Conservation (phyloP, 1,139 yeast genomes). For the Hyphopichia buzzinii region DNA sequence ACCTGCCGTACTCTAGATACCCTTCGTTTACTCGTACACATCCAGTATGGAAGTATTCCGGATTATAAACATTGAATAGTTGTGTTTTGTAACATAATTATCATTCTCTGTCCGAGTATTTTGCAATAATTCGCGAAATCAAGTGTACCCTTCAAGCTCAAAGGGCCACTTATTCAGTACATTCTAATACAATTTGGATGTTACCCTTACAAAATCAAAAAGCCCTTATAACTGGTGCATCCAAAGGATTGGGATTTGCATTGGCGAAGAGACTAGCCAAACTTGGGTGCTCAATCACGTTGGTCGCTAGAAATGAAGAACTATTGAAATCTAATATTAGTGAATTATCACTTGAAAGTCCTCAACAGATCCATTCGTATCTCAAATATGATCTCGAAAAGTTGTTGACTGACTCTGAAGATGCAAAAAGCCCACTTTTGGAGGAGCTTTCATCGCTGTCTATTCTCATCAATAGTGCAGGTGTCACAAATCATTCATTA, state of each 20-base stretch:
- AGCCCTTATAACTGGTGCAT: constrained; percentile 81
- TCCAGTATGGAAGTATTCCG: too few species aligned
- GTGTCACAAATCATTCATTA: constrained; percentile 63
- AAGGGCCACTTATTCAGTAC: too few species aligned
- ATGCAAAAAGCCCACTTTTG: constrained; percentile 9
- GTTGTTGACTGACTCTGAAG: constrained; percentile 4
- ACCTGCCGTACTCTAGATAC: too few species aligned
- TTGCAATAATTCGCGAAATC: too few species aligned
- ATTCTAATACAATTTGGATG: too few species aligned
- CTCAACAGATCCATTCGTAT: constrained; percentile 45
- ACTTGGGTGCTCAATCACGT: constrained; percentile 60
- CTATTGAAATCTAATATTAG: constrained; percentile 32
- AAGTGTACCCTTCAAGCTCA: too few species aligned
- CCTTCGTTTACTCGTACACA: too few species aligned
- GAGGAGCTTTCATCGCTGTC: constrained; percentile 26
- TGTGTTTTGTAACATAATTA: too few species aligned
- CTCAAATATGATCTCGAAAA: constrained; percentile 51
- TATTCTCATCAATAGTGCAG: constrained; percentile 78
- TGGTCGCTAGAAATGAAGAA: constrained; percentile 55
- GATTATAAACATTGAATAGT: too few species aligned
- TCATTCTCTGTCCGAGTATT: too few species aligned
- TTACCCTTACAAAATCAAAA: constrained; percentile 13
- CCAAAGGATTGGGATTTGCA: constrained; percentile 77
- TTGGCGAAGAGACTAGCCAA: constrained; percentile 58
- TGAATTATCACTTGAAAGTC: constrained; percentile 28